Conservation (phyloP, 352 stramenopile genomes). For the Globisporangium irregulare region DNA sequence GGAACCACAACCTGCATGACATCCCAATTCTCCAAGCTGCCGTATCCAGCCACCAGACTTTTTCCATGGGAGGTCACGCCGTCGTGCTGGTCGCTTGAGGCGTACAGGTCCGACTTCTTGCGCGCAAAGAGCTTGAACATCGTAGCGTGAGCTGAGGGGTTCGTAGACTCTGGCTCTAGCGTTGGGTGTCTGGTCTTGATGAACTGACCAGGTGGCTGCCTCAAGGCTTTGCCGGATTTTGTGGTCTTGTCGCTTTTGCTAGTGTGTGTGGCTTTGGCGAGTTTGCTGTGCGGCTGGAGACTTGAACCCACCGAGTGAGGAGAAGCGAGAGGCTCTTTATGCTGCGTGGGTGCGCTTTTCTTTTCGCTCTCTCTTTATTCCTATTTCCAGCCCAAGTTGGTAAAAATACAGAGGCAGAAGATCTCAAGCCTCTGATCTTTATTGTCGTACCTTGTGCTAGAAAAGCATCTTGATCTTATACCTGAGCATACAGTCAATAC, state of each 20-base stretch:
- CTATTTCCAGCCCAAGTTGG: not conserved
- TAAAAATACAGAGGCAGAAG: not conserved
- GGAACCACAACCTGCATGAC: conserved; percentile 46
- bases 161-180: not conserved
- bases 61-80: not conserved
- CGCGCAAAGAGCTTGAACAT: conserved; percentile 14
- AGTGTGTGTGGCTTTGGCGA: not conserved
- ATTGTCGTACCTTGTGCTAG: not conserved
- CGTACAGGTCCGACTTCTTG: conserved; percentile 1
- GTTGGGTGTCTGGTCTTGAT: not conserved
- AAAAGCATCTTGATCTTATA: too few relatives aligned
- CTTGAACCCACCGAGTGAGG: not conserved
- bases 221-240: not conserved
- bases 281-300: not conserved
- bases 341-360: not conserved
- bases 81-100: not conserved
- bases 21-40: conserved; percentile 21
- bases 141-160: not conserved
- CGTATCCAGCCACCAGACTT: not conserved
- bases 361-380: not conserved
- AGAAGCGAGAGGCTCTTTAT: not conserved
- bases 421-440: not conserved
- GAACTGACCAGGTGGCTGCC: not conserved
- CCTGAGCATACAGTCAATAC: too few relatives aligned
- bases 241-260: not conserved